These are phyloP conservation scores for Cryptosporidium muris DNA, from an alignment of 169 alveolate species.

Conservation along the genomic window DNA sequence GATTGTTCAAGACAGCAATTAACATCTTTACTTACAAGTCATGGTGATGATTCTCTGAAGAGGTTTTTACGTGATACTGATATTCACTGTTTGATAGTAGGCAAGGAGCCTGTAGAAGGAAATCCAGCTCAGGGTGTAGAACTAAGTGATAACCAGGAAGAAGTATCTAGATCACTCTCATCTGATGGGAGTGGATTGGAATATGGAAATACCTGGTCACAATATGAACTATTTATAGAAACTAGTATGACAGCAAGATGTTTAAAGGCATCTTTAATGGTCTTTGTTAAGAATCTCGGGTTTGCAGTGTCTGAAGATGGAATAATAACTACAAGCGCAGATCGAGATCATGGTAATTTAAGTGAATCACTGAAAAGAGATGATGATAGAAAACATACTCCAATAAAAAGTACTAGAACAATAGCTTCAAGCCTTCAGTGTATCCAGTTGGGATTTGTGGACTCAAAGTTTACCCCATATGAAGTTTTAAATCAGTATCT, in stretches of 20 bases:
- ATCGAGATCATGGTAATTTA: conserved; percentile 19
- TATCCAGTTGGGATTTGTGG: conserved; percentile 75
- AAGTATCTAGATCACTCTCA: neutral
- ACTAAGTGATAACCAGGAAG: neutral
- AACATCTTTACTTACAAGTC: conserved; percentile 78
- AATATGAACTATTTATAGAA: conserved; percentile 49
- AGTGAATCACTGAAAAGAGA: neutral
- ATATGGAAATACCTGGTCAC: conserved; percentile 29
- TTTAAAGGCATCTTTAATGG: conserved; percentile 69
- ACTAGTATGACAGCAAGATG: conserved; percentile 67
- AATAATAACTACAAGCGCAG: conserved; percentile 46
- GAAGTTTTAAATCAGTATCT: conserved; percentile 75
- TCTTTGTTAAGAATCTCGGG: conserved; percentile 75
- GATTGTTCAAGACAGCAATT: conserved; percentile 82
- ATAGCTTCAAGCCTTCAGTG: conserved; percentile 51
- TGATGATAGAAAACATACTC: conserved; percentile 11
- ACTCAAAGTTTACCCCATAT: conserved; percentile 66
- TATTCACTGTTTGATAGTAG: conserved; percentile 78
- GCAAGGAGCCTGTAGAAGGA: conserved; percentile 75
- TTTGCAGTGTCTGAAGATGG: conserved; percentile 73
- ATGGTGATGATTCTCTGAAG: conserved; percentile 77
- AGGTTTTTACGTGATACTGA: conserved; percentile 79
- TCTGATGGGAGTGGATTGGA: conserved; percentile 38
- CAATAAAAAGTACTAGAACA: conserved; percentile 13
- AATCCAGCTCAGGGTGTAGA: conserved; percentile 21